Percentiles rank a stretch among this genome's conserved stretches.
phyloP scores from a whole-genome alignment of 2,329 filamentous ascomycete genomes.

The Calonectria multiphialidica region DNA sequence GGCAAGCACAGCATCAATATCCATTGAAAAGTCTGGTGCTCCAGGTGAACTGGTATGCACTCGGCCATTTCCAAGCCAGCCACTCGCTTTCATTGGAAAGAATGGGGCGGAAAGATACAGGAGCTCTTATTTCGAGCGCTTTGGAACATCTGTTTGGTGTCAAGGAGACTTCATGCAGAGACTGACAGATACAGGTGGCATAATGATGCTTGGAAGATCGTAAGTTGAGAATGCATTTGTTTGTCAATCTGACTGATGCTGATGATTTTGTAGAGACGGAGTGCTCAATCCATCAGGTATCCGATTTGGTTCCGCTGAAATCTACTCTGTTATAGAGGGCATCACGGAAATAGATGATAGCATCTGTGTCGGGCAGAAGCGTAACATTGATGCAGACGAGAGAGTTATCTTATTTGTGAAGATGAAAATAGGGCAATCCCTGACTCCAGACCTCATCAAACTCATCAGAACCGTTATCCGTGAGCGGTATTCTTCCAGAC shows the following conservation, averaged over 20 bases:
- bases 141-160: slow-evolving; percentile 15
- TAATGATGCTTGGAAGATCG: slow-evolving; percentile 21
- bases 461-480: not conserved
- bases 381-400: slow-evolving; percentile 5
- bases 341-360: slow-evolving; percentile 11
- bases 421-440: not conserved
- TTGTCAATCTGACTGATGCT: not conserved
- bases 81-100: not conserved
- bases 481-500: not conserved
- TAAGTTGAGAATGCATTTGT: not conserved
- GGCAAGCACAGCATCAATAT: not conserved
- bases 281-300: slow-evolving; percentile 27
- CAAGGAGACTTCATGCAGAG: slow-evolving; percentile 21
- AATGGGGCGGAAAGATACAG: not conserved
- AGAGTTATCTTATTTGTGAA: slow-evolving; percentile 14
- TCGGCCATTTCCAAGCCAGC: slow-evolving; percentile 13
- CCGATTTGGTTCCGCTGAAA: slow-evolving; percentile 24
- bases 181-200: not conserved
- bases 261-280: not conserved
- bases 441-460: not conserved
- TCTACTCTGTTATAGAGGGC: slow-evolving; percentile 9
- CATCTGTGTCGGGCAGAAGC: slow-evolving; percentile 18
- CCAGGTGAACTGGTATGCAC: slow-evolving; percentile 14
- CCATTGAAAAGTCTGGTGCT: not conserved
- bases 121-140: slow-evolving; percentile 22